Evolutionary conservation across 768 basidiomycete genomes (phyloP).

Genomic region (Suillus paluster): DNA sequence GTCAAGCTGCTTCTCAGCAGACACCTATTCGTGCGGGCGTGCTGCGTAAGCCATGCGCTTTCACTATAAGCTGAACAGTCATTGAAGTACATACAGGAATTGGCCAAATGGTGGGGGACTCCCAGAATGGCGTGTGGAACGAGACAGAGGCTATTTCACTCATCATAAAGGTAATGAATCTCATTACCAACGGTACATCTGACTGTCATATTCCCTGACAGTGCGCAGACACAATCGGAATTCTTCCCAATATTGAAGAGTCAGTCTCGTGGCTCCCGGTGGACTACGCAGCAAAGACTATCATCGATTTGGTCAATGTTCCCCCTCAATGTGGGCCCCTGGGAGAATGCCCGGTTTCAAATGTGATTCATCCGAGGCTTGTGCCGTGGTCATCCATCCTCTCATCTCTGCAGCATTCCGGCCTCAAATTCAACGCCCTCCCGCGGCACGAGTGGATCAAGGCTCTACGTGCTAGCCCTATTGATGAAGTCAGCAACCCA

Average conservation of each 20-base stretch:
- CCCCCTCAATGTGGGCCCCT: neutral
- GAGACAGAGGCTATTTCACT: constrained; percentile 47
- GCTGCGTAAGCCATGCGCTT: constrained; percentile 20
- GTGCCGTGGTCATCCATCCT: constrained; percentile 46
- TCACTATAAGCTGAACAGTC: constrained; percentile 10
- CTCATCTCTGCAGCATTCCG: constrained; percentile 39
- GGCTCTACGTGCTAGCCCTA: constrained; percentile 25
- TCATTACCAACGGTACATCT: neutral
- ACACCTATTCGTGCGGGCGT: constrained; percentile 26
- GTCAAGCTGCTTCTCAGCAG: constrained; percentile 43
- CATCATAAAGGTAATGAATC: constrained; percentile 29
- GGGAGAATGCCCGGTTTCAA: constrained; percentile 24
- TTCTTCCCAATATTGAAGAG: constrained; percentile 38
- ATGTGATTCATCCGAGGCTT: constrained; percentile 21
- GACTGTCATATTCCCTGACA: constrained; percentile 34
- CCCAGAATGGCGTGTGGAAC: constrained; percentile 54
- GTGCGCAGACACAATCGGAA: constrained; percentile 44
- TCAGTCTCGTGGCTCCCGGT: constrained; percentile 54
- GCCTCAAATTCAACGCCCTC: constrained; percentile 33
- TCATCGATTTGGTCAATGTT: constrained; percentile 46
- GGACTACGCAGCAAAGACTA: constrained; percentile 51
- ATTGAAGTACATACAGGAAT: constrained; percentile 46
- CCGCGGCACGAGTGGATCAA: constrained; percentile 28
- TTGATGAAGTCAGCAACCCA: constrained; percentile 27
- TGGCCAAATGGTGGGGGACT: constrained; percentile 62